Conservation (phyloP, 352 stramenopile species). For the Thalassiosira delicatula region DNA sequence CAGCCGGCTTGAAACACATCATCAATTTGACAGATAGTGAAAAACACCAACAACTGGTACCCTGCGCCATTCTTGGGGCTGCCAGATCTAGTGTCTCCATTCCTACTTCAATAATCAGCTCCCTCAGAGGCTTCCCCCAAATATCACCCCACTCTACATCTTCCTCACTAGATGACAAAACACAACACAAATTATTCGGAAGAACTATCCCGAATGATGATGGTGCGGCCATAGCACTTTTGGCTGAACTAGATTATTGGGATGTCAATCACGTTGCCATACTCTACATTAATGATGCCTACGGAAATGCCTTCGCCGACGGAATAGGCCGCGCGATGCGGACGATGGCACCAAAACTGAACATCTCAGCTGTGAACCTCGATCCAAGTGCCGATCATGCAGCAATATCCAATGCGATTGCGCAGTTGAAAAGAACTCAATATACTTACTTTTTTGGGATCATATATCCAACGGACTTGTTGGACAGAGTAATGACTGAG, state of each 20-base stretch:
- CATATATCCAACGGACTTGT: slow-evolving; percentile 7
- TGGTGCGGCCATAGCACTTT: slow-evolving; percentile 60
- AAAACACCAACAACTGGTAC: slow-evolving; percentile 13
- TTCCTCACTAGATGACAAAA: slow-evolving; percentile 61
- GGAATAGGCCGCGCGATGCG: slow-evolving; percentile 7
- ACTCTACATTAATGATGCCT: slow-evolving; percentile 42
- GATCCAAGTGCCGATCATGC: neutral
- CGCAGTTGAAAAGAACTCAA: slow-evolving; percentile 28
- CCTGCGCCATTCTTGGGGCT: slow-evolving; percentile 65
- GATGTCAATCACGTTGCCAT: slow-evolving; percentile 39
- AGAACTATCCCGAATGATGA: slow-evolving; percentile 66
- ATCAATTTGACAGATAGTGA: slow-evolving; percentile 38
- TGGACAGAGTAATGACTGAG: slow-evolving; percentile 52
- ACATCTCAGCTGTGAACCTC: neutral
- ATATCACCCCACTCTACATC: slow-evolving; percentile 56
- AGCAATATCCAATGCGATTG: slow-evolving; percentile 19
- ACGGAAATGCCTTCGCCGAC: slow-evolving; percentile 34
- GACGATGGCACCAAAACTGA: neutral
- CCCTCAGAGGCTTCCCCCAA: slow-evolving; percentile 63
- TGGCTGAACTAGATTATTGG: slow-evolving; percentile 35
- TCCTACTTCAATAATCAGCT: slow-evolving; percentile 62
- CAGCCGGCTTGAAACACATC: slow-evolving; percentile 33
- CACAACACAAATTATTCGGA: slow-evolving; percentile 71
- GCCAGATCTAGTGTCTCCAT: slow-evolving; percentile 41
- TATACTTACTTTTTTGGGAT: slow-evolving; percentile 61